Percentiles rank a stretch among this genome's conserved stretches.
These are phyloP conservation scores for Metschnikowia cubensis DNA, from an alignment of 805 yeast genomes.

Conservation along the genomic window DNA sequence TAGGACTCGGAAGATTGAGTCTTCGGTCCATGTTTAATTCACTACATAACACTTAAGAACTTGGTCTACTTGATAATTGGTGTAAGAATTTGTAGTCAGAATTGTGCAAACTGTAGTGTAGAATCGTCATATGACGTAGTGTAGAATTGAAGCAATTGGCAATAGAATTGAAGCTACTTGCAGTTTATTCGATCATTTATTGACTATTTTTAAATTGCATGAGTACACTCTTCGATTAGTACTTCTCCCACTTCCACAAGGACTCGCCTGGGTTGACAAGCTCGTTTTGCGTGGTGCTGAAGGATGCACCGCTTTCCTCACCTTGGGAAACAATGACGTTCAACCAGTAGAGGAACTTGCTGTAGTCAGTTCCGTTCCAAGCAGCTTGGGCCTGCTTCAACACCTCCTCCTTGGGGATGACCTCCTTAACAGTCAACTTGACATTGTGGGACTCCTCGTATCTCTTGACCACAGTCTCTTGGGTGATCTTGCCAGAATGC, in stretches of 20 bases:
- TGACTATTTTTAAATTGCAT: too few species aligned
- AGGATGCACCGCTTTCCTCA: constrained; percentile 34
- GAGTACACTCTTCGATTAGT: constrained; percentile 6
- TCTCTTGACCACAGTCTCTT: constrained; percentile 33
- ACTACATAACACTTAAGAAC: neutral
- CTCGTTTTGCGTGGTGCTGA: constrained; percentile 34
- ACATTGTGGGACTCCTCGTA: constrained; percentile 40
- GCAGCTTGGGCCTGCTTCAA: constrained; percentile 27
- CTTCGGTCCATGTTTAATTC: constrained; percentile 1
- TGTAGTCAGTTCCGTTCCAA: constrained; percentile 22
- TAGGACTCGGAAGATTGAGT: neutral
- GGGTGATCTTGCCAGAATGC: constrained; percentile 37
- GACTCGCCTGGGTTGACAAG: constrained; percentile 44
- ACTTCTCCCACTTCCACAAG: constrained; percentile 43
- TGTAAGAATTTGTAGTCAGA: too few species aligned
- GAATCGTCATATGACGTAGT: too few species aligned
- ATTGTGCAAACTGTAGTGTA: too few species aligned
- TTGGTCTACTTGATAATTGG: neutral
- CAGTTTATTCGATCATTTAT: too few species aligned
- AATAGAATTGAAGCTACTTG: too few species aligned
- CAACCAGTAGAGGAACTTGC: constrained; percentile 38
- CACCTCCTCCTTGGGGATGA: constrained; percentile 21
- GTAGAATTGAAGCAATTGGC: too few species aligned
- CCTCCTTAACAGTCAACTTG: constrained; percentile 13
- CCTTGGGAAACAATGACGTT: constrained; percentile 31